These are phyloP conservation scores for Rhodotorula taiwanensis DNA, from an alignment of 768 basidiomycete genomes.

Conservation along the genomic window DNA sequence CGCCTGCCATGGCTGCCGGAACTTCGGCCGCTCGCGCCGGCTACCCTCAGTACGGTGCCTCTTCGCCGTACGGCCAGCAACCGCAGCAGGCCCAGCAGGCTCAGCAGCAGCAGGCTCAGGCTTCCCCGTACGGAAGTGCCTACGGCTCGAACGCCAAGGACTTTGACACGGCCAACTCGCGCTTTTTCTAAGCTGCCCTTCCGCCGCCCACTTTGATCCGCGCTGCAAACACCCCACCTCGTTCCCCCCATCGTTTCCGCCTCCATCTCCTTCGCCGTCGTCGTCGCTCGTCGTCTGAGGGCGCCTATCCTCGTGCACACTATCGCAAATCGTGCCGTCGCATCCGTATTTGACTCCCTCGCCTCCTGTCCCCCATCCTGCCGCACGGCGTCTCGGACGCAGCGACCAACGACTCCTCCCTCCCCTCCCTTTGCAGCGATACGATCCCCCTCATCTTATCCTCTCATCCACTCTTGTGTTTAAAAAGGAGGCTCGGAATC, in stretches of 20 bases:
- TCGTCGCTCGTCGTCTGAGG: not conserved
- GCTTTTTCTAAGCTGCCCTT: not conserved
- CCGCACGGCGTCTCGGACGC: no score
- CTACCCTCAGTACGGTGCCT: not conserved
- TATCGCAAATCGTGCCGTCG: not conserved
- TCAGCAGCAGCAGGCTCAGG: conserved; percentile 1
- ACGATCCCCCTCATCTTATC: no score
- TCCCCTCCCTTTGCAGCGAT: no score
- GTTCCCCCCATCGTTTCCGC: not conserved
- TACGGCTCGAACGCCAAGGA: conserved; percentile 6
- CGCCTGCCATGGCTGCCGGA: not conserved
- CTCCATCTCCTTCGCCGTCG: not conserved
- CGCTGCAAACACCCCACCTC: no score
- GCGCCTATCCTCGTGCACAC: not conserved
- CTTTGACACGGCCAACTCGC: not conserved
- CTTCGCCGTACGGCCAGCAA: not conserved
- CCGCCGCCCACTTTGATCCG: no score
- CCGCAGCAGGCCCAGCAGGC: not conserved
- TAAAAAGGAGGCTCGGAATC: no score
- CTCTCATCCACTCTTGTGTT: no score
- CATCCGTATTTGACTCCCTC: no score
- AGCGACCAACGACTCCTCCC: no score
- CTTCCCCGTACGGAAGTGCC: no score
- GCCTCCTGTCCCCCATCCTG: no score
- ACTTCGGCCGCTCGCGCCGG: not conserved